A percentile compares a stretch with the other conserved stretches of the same genome.
Conservation (phyloP, 345 rosid genomes). For the Erucastrum elatum region DNA sequence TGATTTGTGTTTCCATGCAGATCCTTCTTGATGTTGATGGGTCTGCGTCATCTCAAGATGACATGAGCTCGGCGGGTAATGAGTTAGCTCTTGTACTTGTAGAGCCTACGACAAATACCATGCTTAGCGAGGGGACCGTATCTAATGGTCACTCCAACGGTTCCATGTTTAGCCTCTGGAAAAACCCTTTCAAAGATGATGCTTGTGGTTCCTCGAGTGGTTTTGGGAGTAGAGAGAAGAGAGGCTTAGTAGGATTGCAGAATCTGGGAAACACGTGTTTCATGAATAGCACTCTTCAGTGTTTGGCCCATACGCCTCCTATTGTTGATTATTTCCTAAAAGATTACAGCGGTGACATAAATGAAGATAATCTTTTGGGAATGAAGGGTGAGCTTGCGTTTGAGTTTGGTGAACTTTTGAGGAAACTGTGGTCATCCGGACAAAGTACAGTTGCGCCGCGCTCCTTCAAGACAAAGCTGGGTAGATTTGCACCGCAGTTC, state of each 20-base stretch:
- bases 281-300: background rate
- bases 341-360: background rate
- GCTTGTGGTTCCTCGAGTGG: background rate
- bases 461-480: background rate
- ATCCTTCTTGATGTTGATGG: background rate
- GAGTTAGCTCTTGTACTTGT: background rate
- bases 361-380: background rate
- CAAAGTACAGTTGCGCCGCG: background rate
- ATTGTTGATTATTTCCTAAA: background rate
- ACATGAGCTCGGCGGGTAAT: background rate
- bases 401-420: background rate
- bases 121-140: background rate
- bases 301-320: background rate
- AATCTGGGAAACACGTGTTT: background rate
- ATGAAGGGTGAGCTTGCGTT: background rate
- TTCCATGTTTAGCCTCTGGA: background rate
- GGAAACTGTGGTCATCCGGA: background rate
- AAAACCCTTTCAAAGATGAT: background rate
- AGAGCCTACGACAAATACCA: background rate
- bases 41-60: background rate
- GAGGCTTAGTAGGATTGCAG: conserved; percentile 1
- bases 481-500: background rate
- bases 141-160: background rate
- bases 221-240: background rate
- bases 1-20: background rate